These are phyloP conservation scores for Chlorella sp. DNA, from an alignment of 139 green algal genomes.

Conservation along the genomic window DNA sequence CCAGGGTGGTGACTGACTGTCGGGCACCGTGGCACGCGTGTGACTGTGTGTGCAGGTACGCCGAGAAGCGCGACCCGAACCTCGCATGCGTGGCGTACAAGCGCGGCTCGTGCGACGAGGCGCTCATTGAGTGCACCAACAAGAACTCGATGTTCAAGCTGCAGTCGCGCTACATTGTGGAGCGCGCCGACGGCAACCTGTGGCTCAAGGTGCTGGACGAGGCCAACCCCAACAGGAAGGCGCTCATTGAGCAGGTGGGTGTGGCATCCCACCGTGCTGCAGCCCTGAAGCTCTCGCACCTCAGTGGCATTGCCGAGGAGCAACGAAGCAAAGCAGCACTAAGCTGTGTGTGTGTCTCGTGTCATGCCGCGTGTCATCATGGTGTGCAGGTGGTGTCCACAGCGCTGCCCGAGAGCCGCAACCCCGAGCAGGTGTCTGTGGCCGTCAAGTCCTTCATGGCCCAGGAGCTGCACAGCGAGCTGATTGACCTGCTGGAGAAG, in stretches of 20 bases:
- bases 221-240: conserved; percentile 77
- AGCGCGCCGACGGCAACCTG: conserved; percentile 84
- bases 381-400: conserved; percentile 87
- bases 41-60: conserved; percentile 67
- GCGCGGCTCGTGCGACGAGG: conserved; percentile 92
- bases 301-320: too few species aligned
- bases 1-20: too few species aligned
- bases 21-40: not conserved
- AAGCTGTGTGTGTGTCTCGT: too few species aligned
- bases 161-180: conserved; percentile 83
- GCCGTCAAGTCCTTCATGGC: conserved; percentile 99
- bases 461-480: conserved; percentile 88
- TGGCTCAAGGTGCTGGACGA: conserved; percentile 89
- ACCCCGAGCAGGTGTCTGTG: conserved; percentile 95
- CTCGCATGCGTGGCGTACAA: conserved; percentile 95
- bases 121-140: conserved; percentile 94
- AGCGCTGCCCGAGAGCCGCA: conserved; percentile 94
- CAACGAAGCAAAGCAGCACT: too few species aligned
- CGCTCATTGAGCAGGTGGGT: conserved; percentile 78
- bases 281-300: too few species aligned
- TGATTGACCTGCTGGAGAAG: conserved; percentile 99
- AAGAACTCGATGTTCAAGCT: conserved; percentile 98
- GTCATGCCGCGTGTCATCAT: not conserved
- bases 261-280: too few species aligned
- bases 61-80: conserved; percentile 96